Evolutionary conservation across 257 asterid species (phyloP).

Genomic region (Nicotiana benthamiana): DNA sequence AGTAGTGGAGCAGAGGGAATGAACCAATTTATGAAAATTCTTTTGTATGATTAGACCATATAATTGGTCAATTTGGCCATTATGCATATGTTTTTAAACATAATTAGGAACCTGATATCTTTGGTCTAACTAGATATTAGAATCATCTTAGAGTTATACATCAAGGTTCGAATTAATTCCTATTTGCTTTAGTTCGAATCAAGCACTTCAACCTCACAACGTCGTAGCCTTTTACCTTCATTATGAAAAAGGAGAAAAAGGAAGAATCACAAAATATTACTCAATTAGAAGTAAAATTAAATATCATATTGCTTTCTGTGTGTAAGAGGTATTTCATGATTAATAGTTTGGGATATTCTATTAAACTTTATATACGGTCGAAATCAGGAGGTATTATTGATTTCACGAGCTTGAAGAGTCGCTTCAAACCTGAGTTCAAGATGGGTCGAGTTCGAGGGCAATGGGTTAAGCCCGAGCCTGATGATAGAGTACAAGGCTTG

Average conservation of each 20-base stretch:
- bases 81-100: neutral
- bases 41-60: constrained; percentile 1
- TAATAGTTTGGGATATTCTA: too few species aligned
- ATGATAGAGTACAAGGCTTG: too few species aligned
- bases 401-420: too few species aligned
- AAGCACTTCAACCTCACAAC: neutral
- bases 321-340: too few species aligned
- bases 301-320: too few species aligned
- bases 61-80: constrained; percentile 2
- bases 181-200: neutral
- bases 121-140: neutral
- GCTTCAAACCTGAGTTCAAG: too few species aligned
- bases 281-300: neutral
- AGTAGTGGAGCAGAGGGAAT: constrained; percentile 4
- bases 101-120: neutral
- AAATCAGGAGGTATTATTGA: too few species aligned
- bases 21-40: constrained; percentile 2
- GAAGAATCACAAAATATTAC: neutral
- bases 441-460: too few species aligned
- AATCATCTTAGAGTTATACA: neutral
- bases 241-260: too few species aligned
- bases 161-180: neutral
- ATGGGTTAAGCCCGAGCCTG: too few species aligned
- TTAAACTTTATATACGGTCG: too few species aligned
- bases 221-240: neutral